Evolutionary conservation across 306 rosid species (phyloP), one percentile per base, ranked within the genome.

Genomic region (Vigna radiata): DNA sequence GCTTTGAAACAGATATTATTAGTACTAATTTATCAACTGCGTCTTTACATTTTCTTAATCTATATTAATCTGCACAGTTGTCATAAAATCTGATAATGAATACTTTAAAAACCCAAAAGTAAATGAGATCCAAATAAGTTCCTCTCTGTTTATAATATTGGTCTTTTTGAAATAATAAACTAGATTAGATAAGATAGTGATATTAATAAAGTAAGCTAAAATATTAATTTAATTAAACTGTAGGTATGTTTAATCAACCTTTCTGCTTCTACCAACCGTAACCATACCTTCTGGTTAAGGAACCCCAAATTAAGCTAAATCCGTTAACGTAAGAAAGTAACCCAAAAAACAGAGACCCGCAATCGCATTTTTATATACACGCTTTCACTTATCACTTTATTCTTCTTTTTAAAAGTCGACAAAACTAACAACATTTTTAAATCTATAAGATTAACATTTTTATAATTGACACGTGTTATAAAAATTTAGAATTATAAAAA

Each of bases 271-370:
- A 44, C 15, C 49, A 2, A 29, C 15, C 61, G 8, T 54, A 14
- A 29, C 0, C 16, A 14, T 54, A 19, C 25, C 39, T 37, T 13
- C n/a, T 19, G 3, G 4, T 56, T 14, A 72, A 55, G 67, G 31
- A 17, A 21, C 4, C 10, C 2, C 7, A 19, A 64, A 41, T 65
- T 8, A 39, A n/a, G 33, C 14, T 25, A 66, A 53, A 49, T 4
- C 16, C 16, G 23, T 23, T 66, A 66, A 52, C 74, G 47, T 66
- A 53, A 66, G 36, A 54, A 65, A 39, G 16, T 23, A 13, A 37
- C 39, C 19, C 19, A 29, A 29, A 62, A 75, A 60, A 27, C 18
- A 11, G 4, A 63, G 13, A 61, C 23, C 4, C 13, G 29, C 23
- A 0, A 37, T 4, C n/a, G 31, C 31, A 39, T 8, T 17, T 39